phyloP scores from a whole-genome alignment of 768 basidiomycete genomes.

The Suillus ampliporus region DNA sequence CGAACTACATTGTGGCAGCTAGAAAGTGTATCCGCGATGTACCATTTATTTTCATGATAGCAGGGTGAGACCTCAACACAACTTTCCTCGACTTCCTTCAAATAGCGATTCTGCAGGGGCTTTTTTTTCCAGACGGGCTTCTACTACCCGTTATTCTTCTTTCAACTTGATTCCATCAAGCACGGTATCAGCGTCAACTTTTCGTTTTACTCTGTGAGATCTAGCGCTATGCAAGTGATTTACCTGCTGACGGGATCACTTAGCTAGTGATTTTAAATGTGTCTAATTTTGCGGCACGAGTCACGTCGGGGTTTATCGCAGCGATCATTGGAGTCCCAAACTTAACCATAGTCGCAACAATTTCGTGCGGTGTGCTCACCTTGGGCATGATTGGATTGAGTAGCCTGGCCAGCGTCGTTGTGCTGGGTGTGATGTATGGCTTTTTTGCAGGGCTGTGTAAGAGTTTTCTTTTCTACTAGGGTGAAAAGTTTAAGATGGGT shows the following conservation, averaged over 20 bases:
- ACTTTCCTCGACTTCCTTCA: neutral
- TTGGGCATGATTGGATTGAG: constrained; percentile 47
- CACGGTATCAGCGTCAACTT: constrained; percentile 47
- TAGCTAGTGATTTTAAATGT: constrained; percentile 40
- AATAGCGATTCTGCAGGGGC: neutral
- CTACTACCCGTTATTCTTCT: constrained; percentile 56
- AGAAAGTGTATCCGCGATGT: constrained; percentile 7
- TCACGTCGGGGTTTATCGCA: constrained; percentile 37
- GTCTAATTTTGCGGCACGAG: constrained; percentile 34
- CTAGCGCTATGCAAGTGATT: neutral
- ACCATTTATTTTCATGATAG: constrained; percentile 9
- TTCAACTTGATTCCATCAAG: constrained; percentile 54
- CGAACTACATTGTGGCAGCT: constrained; percentile 6
- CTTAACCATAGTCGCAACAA: constrained; percentile 40
- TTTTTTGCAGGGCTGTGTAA: constrained; percentile 47
- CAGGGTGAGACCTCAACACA: constrained; percentile 6
- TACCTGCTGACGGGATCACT: neutral
- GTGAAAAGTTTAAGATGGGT: neutral
- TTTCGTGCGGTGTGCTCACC: constrained; percentile 38
- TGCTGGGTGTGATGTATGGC: constrained; percentile 48
- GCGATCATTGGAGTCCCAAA: constrained; percentile 49
- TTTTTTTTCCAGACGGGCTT: constrained; percentile 40
- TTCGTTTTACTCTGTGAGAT: constrained; percentile 54
- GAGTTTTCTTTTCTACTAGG: constrained; percentile 7
- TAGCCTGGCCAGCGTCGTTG: constrained; percentile 38